These are phyloP conservation scores for Fusarium robinianum DNA, from an alignment of 2,329 filamentous ascomycete species.

Conservation along the genomic window DNA sequence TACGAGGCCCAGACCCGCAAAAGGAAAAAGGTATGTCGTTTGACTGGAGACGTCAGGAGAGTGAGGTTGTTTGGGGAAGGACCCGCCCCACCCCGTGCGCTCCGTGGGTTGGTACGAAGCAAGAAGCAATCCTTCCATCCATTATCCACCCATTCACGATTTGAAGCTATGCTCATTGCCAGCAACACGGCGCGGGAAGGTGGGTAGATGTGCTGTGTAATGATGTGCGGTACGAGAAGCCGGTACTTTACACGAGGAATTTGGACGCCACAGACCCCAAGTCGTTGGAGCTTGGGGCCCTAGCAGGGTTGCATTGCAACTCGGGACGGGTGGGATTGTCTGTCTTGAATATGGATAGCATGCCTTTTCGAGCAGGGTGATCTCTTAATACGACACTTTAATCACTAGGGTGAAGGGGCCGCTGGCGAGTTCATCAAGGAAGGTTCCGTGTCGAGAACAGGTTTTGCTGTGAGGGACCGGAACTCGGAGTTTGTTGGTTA, in stretches of 20 bases:
- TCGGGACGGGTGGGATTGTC: conserved; percentile 22
- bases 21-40: conserved; percentile 2
- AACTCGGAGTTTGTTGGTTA: no score
- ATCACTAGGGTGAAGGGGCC: conserved; percentile 19
- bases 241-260: conserved; percentile 31
- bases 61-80: conserved; percentile 17
- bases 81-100: conserved; percentile 5
- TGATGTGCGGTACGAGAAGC: conserved; percentile 24
- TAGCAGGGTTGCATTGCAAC: conserved; percentile 22
- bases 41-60: conserved; percentile 9
- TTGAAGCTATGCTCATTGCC: conserved; percentile 5
- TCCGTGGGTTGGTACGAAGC: no score
- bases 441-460: no score
- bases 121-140: conserved; percentile 18
- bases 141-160: conserved; percentile 6
- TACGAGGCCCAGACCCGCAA: conserved; percentile 19
- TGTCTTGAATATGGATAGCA: conserved; percentile 20
- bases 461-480: background rate
- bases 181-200: conserved; percentile 19
- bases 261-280: conserved; percentile 18
- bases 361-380: conserved; percentile 13
- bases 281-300: conserved; percentile 24
- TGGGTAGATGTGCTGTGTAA: conserved; percentile 24
- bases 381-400: conserved; percentile 27
- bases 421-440: no score